Conservation (phyloP, 306 rosid genomes). For the Astragalus membranaceus region DNA sequence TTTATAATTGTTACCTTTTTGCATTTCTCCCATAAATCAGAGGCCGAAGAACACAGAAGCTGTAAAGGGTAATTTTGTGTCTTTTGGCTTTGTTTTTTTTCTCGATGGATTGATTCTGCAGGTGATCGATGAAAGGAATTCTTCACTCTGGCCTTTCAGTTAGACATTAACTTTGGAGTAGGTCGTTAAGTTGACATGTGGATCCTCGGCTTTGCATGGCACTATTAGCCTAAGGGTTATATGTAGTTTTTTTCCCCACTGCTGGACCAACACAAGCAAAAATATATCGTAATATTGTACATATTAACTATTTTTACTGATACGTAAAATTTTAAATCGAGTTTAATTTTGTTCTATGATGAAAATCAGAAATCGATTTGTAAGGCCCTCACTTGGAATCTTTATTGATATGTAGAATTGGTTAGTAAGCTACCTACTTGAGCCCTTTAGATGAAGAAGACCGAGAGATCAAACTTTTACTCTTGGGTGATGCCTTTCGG, state of each 20-base stretch:
- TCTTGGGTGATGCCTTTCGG: too few relatives aligned
- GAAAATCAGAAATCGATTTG: too few relatives aligned
- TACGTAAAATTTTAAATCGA: too few relatives aligned
- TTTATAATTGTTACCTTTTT: constrained; percentile 31
- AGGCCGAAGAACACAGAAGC: constrained; percentile 16
- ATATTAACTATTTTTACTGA: too few relatives aligned
- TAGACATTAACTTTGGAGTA: constrained; percentile 6
- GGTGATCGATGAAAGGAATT: constrained; percentile 8
- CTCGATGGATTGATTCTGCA: not conserved
- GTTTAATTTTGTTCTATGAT: too few relatives aligned
- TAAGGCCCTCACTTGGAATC: too few relatives aligned
- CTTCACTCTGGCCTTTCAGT: constrained; percentile 16
- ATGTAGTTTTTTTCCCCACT: not conserved
- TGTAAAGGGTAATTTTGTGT: constrained; percentile 3
- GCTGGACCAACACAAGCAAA: too few relatives aligned
- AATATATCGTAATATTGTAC: too few relatives aligned
- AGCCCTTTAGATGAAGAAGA: too few relatives aligned
- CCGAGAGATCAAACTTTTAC: too few relatives aligned
- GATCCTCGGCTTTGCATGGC: constrained; percentile 9
- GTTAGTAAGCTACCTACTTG: too few relatives aligned
- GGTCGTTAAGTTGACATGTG: constrained; percentile 17
- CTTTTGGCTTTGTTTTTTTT: not conserved
- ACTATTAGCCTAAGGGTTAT: not conserved
- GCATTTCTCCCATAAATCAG: constrained; percentile 39
- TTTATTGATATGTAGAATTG: too few relatives aligned